These are phyloP conservation scores for Podospora pseudoanserina DNA, from an alignment of 495 filamentous ascomycete species.

Conservation along the genomic window DNA sequence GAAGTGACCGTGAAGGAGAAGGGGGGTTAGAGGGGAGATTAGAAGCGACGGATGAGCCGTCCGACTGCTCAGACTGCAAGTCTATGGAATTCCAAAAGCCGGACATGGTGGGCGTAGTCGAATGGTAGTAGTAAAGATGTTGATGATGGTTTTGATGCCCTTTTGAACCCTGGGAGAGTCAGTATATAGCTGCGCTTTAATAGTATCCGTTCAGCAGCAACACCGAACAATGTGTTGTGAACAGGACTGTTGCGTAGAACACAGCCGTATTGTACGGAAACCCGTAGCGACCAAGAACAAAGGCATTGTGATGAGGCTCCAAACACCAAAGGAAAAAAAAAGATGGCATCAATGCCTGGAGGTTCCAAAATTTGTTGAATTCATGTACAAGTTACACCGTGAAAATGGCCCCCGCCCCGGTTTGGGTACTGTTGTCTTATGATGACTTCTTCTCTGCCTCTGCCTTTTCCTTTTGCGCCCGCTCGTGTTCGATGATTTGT, in stretches of 20 bases:
- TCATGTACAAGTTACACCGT: constrained; percentile 18
- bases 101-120: neutral
- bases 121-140: neutral
- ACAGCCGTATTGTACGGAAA: neutral
- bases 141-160: neutral
- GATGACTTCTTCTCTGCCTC: constrained; percentile 15
- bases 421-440: constrained; percentile 11
- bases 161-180: neutral
- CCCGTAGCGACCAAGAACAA: neutral
- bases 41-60: neutral
- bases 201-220: neutral
- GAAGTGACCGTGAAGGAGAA: no score
- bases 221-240: neutral
- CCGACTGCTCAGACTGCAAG: neutral
- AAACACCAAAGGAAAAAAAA: neutral
- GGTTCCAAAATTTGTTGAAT: neutral
- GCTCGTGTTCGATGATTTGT: constrained; percentile 86
- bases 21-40: no score
- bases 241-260: neutral
- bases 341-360: neutral
- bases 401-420: neutral
- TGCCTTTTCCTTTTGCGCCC: constrained; percentile 53
- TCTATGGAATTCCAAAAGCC: neutral
- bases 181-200: neutral
- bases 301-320: neutral